Conservation (phyloP, 257 asterid species). For the Parsonsia alboflavescens region DNA sequence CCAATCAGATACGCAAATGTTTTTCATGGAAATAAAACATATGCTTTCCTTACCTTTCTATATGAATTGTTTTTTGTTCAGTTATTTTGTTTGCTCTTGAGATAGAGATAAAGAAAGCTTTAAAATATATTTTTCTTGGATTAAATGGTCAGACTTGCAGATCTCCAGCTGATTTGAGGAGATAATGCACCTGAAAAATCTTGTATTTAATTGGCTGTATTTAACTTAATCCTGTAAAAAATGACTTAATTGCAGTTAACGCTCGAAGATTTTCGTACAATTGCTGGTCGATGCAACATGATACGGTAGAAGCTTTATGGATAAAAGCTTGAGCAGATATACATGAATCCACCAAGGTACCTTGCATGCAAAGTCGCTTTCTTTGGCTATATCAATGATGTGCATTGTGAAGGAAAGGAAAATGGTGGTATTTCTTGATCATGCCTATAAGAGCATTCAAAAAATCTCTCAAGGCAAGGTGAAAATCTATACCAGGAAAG, state of each 20-base stretch:
- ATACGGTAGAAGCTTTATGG: slow-evolving; percentile 31
- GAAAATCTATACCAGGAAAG: not conserved
- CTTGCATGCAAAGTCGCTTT: not conserved
- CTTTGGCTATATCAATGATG: not conserved
- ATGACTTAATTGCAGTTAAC: slow-evolving; percentile 41
- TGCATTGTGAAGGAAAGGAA: not conserved
- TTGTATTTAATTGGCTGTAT: not conserved
- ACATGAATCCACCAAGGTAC: not conserved
- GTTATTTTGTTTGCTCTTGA: not conserved
- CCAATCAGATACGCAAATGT: not conserved
- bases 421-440: not conserved
- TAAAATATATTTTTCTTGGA: not conserved
- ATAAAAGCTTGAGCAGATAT: slow-evolving; percentile 16
- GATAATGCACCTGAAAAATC: not conserved
- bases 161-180: not conserved
- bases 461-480: not conserved
- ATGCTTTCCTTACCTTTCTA: not conserved
- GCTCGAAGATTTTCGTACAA: slow-evolving; percentile 69
- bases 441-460: too few species aligned
- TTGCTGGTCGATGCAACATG: slow-evolving; percentile 67
- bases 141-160: not conserved
- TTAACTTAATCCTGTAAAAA: not conserved
- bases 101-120: not conserved
- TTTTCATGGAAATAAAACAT: slow-evolving; percentile 1
- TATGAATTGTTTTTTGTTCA: not conserved